A percentile compares a stretch with the other conserved stretches of the same genome.
phyloP scores from a whole-genome alignment of 345 rosid species.

The Ceriops decandra region DNA sequence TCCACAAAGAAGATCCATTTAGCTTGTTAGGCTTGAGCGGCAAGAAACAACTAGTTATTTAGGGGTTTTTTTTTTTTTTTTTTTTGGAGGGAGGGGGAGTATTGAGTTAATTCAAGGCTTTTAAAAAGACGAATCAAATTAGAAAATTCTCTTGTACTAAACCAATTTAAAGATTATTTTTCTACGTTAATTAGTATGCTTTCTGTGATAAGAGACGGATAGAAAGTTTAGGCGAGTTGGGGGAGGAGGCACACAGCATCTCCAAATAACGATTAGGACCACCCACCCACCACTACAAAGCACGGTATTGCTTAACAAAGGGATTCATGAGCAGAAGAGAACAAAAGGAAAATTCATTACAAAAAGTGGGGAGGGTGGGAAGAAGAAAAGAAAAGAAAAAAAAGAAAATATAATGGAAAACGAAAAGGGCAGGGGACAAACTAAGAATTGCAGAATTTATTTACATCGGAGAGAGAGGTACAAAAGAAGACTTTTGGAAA shows the following conservation, averaged over 20 bases:
- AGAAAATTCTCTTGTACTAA: too few species aligned
- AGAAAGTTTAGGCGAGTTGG: background rate
- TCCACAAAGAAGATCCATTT: too few species aligned
- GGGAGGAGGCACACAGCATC: background rate
- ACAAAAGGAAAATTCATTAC: background rate
- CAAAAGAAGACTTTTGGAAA: constrained; percentile 45
- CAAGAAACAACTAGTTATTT: too few species aligned
- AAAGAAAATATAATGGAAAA: background rate
- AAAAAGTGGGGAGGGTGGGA: background rate
- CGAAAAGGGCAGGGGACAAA: background rate
- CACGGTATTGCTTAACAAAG: background rate
- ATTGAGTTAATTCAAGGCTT: too few species aligned
- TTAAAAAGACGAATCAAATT: too few species aligned
- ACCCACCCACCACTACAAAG: constrained; percentile 1
- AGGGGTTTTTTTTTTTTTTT: too few species aligned
- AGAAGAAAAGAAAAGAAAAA: background rate
- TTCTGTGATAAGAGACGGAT: background rate
- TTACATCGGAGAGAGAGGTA: constrained; percentile 13
- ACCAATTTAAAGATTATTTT: too few species aligned
- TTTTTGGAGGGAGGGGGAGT: too few species aligned
- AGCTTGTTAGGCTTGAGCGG: too few species aligned
- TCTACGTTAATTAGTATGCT: background rate
- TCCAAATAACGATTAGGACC: constrained; percentile 15
- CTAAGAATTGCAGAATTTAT: background rate
- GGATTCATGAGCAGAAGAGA: background rate